Evolutionary conservation across 2,329 filamentous ascomycete genomes (phyloP).

Genomic region (Plenodomus lindquistii): DNA sequence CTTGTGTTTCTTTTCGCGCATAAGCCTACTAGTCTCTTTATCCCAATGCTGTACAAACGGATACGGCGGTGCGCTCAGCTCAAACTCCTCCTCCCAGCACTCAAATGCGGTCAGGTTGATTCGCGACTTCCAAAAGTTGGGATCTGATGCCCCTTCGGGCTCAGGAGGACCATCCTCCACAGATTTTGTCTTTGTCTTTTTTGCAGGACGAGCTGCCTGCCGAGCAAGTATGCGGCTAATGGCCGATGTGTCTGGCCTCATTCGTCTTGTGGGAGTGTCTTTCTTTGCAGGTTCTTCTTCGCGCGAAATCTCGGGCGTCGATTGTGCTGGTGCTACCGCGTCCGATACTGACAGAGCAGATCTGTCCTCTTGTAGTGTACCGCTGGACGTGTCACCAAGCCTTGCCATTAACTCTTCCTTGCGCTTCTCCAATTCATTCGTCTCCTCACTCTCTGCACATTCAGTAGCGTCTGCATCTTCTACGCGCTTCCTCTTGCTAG

Average conservation of each 20-base stretch:
- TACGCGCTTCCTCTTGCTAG: conserved; percentile 30
- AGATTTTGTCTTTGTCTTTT: conserved; percentile 24
- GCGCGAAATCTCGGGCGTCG: background rate
- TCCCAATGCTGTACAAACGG: conserved; percentile 92
- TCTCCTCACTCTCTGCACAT: conserved; percentile 7
- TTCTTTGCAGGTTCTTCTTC: conserved; percentile 6
- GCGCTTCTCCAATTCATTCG: conserved; percentile 22
- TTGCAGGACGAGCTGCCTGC: conserved; percentile 28
- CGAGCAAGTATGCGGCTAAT: conserved; percentile 36
- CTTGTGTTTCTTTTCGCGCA: conserved; percentile 62
- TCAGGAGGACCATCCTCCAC: conserved; percentile 23
- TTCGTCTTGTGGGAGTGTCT: conserved; percentile 21
- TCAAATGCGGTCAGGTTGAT: conserved; percentile 81
- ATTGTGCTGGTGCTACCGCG: background rate
- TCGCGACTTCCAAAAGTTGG: conserved; percentile 72
- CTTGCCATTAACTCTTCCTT: conserved; percentile 29
- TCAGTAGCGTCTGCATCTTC: conserved; percentile 24
- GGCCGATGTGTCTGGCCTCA: conserved; percentile 30
- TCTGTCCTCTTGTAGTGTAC: conserved; percentile 2
- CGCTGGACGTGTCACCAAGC: conserved; percentile 8
- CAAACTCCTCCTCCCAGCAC: conserved; percentile 64
- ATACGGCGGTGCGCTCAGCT: conserved; percentile 78
- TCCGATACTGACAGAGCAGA: background rate
- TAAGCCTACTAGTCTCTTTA: conserved; percentile 64
- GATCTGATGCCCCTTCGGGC: conserved; percentile 47